Base-by-base conservation (phyloP, 805 yeast species). In the Monosporozyma yasuniensis region DNA sequence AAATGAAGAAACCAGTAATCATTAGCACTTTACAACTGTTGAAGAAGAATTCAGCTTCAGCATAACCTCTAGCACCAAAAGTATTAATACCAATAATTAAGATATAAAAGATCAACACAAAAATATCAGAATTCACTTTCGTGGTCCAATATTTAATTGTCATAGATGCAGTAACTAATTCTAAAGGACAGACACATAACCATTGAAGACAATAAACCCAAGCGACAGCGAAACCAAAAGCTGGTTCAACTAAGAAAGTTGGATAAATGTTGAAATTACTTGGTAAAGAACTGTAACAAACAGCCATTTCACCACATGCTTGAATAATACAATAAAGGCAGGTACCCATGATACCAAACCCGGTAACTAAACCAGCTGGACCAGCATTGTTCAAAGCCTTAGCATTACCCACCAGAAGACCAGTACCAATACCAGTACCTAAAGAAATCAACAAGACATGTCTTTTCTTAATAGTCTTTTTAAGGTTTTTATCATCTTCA, bases 371-470 rank as follows among this genome's bases (percentile, higher is more conserved):
- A 42, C 71, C 74, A 30, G 68, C 75, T 16, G 80, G 79, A 46
- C 80, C 79, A 52, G 74, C 77, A 25, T 62, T 54, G 22, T 61
- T 59, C 38, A 76, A 57, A 5, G 77, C 72, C 53, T 72, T 64
- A 55, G 81, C 84, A 47, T 76, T 69, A 57, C 83, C 84, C 46
- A 80, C 80, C 54, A 76, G 67, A 47, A 81, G 69, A 59, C 87
- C 87, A 5, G 93, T 83, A 61, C 96, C 96, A 52, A 87, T 83
- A 47, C 91, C 83, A 49, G 93, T 89, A 51, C 93, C 93, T 49
- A 87, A 73, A 38, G 95, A 88, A 59, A 87, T 83, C 80, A 85
- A 79, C 52, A 80, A 75, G 53, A 83, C 77, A 56, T 83, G 89
- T 42, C 77, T 62, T 28, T 67, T 58, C 39, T 62, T 59, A 56